Base-by-base conservation (phyloP, 208 protist genomes). In the Leishmania mexicana region DNA sequence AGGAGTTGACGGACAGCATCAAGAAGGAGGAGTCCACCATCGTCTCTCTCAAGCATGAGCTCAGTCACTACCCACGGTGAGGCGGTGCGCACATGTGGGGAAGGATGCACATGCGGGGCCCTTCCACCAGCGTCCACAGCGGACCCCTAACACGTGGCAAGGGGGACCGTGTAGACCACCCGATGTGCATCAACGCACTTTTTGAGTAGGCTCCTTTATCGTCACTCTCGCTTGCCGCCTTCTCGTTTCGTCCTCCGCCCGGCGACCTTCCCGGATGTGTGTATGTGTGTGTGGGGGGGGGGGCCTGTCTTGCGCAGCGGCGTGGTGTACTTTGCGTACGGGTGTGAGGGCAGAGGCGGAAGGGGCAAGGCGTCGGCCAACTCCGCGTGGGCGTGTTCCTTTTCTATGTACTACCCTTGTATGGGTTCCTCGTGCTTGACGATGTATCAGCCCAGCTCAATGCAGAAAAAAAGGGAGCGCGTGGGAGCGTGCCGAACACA, bases 1-100 rank as follows among this genome's bases (percentile, higher is more conserved):
- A 89, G 75, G 87, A 95, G 71, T 86, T 98, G 38, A 76, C 88
- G 17, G 81, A 88, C 31, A 87, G 79, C 51, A 96, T 95, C 51
- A 80, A 81, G 24, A 60, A 84, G 42, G 86, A 96, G 76, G 89
- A 97, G 83, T 77, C 88, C 45, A 75, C 86, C 47, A 77, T 96
- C n/a, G 83, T 90, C 45, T 74, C 74, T 13, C 88, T 97, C 42
- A 87, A 92, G 76, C 90, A 90, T 42, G 80, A 87, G 49, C 80
- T 97, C 13, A 92, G 84, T n/a, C 88, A 93, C 70, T 95, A 93
- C 73, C 91, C 91, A 0, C 74, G 65, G 21, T 93, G 81, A 76
- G 73, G 24, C n/a, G 15, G 19, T n/a, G 71, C 47, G n/a, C 71
- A 40, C n/a, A 11, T 62, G 53, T 57, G 31, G 17, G 40, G 49